Percentiles rank a stretch among this genome's conserved stretches.
phyloP scores from a whole-genome alignment of 768 basidiomycete species.

The Trametes villosa region DNA sequence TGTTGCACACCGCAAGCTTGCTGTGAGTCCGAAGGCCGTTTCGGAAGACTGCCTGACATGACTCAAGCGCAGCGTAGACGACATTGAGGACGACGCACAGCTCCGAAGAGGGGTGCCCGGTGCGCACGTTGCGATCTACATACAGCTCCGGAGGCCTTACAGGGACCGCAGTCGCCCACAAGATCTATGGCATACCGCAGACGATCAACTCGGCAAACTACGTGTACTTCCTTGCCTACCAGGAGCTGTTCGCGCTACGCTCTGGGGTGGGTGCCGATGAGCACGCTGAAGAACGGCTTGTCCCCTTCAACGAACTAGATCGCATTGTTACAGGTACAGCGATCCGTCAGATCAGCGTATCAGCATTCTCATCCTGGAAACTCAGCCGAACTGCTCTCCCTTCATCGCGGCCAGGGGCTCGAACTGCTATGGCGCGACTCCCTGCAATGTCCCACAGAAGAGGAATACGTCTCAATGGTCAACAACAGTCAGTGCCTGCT shows the following conservation, averaged over 20 bases:
- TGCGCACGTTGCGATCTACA: slow-evolving; percentile 26
- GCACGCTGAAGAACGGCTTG: slow-evolving; percentile 25
- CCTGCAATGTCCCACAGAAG: slow-evolving; percentile 88
- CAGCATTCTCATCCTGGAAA: too few species aligned
- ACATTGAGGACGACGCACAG: slow-evolving; percentile 92
- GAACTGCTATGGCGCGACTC: slow-evolving; percentile 96
- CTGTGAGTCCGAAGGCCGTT: slow-evolving; percentile 55
- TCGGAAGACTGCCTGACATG: not conserved
- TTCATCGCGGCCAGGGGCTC: slow-evolving; percentile 94
- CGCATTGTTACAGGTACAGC: slow-evolving; percentile 73
- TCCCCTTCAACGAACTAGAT: slow-evolving; percentile 55
- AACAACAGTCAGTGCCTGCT: slow-evolving; percentile 74
- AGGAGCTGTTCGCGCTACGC: slow-evolving; percentile 74
- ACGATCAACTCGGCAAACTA: slow-evolving; percentile 98
- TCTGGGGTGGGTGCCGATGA: slow-evolving; percentile 14
- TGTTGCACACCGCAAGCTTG: slow-evolving; percentile 93
- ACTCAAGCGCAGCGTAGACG: slow-evolving; percentile 72
- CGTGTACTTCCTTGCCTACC: slow-evolving; percentile 92
- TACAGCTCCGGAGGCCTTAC: not conserved
- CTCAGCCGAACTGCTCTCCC: slow-evolving; percentile 37
- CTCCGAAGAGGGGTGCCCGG: slow-evolving; percentile 86
- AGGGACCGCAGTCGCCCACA: slow-evolving; percentile 71
- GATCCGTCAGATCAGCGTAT: not conserved
- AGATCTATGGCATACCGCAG: slow-evolving; percentile 95
- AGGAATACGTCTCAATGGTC: slow-evolving; percentile 95